These are phyloP conservation scores for Tolypocladium nubicola DNA, from an alignment of 2,329 filamentous ascomycete genomes.

Conservation along the genomic window DNA sequence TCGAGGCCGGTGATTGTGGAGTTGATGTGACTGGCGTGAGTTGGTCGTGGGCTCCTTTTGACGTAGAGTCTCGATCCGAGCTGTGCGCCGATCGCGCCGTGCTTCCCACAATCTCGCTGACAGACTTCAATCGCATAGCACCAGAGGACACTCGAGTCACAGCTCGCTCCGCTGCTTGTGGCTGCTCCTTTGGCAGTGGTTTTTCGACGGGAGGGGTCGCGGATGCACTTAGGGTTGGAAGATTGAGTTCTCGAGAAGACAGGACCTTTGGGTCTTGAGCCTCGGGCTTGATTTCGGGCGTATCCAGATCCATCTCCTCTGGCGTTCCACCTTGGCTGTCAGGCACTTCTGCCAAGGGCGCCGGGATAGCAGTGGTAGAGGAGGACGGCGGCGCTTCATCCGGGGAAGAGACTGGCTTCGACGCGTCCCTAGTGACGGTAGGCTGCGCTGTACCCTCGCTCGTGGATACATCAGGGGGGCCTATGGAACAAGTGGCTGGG, in stretches of 20 bases:
- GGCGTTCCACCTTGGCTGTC: conserved; percentile 22
- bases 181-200: conserved; percentile 8
- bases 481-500: conserved; percentile 1
- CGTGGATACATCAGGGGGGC: conserved; percentile 1
- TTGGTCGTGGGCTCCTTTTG: conserved; percentile 20
- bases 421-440: not conserved
- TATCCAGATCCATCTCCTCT: conserved; percentile 25
- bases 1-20: conserved; percentile 29
- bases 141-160: conserved; percentile 62
- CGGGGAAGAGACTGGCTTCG: not conserved
- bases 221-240: conserved; percentile 4
- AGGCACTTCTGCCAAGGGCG: conserved; percentile 15
- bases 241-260: conserved; percentile 1
- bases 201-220: conserved; percentile 4
- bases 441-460: not conserved
- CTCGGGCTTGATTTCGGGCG: conserved; percentile 12
- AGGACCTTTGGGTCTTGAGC: conserved; percentile 5
- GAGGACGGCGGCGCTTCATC: not conserved
- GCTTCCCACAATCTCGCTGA: conserved; percentile 60
- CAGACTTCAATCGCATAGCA: conserved; percentile 60
- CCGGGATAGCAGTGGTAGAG: not conserved
- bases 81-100: conserved; percentile 27
- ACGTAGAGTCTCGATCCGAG: conserved; percentile 21
- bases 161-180: conserved; percentile 36
- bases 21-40: conserved; percentile 31